phyloP scores from a whole-genome alignment of 768 basidiomycete species.

The Xerocomellus amylosporus region DNA sequence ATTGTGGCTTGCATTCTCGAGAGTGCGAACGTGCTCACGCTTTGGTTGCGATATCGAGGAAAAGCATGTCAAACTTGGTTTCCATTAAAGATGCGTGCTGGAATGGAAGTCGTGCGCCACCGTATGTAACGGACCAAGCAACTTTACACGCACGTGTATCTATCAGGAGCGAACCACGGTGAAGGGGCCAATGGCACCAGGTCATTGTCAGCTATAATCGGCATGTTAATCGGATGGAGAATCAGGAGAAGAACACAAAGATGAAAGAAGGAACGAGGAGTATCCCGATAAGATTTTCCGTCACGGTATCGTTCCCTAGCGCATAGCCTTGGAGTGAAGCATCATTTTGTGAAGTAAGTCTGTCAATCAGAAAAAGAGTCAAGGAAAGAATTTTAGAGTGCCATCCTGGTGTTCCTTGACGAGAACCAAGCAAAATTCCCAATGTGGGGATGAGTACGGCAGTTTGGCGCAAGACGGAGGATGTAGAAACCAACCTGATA shows the following conservation, averaged over 20 bases:
- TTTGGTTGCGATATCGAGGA: neutral
- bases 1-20: neutral
- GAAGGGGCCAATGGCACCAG: neutral
- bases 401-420: neutral
- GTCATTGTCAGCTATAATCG: neutral
- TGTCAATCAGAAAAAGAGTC: neutral
- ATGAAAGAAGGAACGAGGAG: neutral
- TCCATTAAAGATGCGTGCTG: neutral
- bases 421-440: neutral
- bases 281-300: slow-evolving; percentile 5
- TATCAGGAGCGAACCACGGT: neutral
- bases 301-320: neutral
- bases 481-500: neutral
- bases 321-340: neutral
- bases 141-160: neutral
- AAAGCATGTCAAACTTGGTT: neutral
- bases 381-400: neutral
- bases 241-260: slow-evolving; percentile 9
- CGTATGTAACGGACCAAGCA: neutral
- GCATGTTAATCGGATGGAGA: slow-evolving; percentile 6
- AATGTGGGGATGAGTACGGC: neutral
- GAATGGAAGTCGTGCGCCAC: neutral
- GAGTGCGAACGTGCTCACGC: neutral
- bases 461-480: neutral
- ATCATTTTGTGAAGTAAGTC: neutral